These are phyloP conservation scores for Catunica adiposa DNA, from an alignment of 2,329 filamentous ascomycete genomes.

Conservation along the genomic window DNA sequence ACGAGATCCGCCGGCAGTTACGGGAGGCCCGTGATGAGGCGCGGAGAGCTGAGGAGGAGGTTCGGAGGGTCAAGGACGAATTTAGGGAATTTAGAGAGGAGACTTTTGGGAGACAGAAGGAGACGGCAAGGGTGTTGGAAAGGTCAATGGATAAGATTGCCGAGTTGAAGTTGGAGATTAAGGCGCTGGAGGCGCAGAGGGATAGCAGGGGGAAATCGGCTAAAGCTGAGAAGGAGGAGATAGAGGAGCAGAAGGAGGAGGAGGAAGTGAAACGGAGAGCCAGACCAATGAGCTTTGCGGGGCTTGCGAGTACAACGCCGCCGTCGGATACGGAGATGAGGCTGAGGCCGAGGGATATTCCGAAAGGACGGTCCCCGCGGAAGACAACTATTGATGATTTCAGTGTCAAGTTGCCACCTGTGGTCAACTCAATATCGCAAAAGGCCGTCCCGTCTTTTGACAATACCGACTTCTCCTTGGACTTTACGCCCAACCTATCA, in stretches of 20 bases:
- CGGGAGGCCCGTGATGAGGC: constrained; percentile 29
- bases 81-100: constrained; percentile 38
- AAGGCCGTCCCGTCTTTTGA: constrained; percentile 13
- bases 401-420: not conserved
- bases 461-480: constrained; percentile 16
- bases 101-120: constrained; percentile 35
- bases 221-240: not conserved
- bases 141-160: constrained; percentile 41
- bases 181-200: constrained; percentile 20
- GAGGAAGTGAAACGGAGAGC: not conserved
- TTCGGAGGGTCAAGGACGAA: constrained; percentile 33
- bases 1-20: constrained; percentile 20
- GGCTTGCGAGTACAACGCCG: not conserved
- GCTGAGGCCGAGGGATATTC: not conserved
- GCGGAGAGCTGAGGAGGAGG: constrained; percentile 31
- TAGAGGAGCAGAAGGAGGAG: not conserved
- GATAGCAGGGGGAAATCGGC: not conserved
- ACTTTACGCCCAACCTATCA: constrained; percentile 4
- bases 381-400: not conserved
- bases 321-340: constrained; percentile 1
- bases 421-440: too few relatives aligned
- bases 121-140: constrained; percentile 38
- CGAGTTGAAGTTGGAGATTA: constrained; percentile 37
- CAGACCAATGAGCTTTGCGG: not conserved
- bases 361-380: not conserved